Percentiles rank a stretch among this genome's conserved stretches.
Conservation (phyloP, 192 early-diverging fungal species). For the Coemansia sp. region DNA sequence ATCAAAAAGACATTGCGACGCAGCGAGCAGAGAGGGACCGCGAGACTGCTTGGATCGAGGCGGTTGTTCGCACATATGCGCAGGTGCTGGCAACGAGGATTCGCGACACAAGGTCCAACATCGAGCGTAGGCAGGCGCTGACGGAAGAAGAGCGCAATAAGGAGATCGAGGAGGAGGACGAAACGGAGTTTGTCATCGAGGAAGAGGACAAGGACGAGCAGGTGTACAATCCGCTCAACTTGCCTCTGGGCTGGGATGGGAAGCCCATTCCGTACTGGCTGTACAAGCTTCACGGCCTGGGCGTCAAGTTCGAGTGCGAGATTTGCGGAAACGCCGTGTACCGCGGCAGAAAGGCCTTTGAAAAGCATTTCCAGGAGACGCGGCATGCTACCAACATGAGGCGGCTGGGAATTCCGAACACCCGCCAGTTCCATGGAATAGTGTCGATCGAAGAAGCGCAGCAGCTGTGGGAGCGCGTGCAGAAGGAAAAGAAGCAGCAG, state of each 20-base stretch:
- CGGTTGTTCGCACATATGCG: constrained; percentile 59
- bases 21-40: constrained; percentile 57
- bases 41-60: constrained; percentile 64
- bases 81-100: constrained; percentile 56
- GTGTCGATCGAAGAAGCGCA: constrained; percentile 83
- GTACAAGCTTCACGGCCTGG: constrained; percentile 94
- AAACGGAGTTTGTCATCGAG: constrained; percentile 60
- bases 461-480: constrained; percentile 84
- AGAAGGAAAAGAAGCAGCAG: constrained; percentile 62
- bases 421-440: constrained; percentile 87
- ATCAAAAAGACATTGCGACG: background rate
- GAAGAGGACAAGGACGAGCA: constrained; percentile 81
- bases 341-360: constrained; percentile 94
- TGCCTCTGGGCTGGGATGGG: constrained; percentile 96
- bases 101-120: constrained; percentile 80
- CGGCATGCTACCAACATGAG: constrained; percentile 94
- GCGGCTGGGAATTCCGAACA: constrained; percentile 84
- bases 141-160: constrained; percentile 79
- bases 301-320: constrained; percentile 92
- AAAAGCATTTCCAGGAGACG: constrained; percentile 93
- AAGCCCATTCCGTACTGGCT: constrained; percentile 99
- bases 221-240: constrained; percentile 94
- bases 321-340: constrained; percentile 95
- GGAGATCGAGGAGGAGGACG: constrained; percentile 71
- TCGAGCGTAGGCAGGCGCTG: constrained; percentile 88